Evolutionary conservation across 1,284 basidiomycete genomes (phyloP).

Genomic region (Microbotryum intermedium): DNA sequence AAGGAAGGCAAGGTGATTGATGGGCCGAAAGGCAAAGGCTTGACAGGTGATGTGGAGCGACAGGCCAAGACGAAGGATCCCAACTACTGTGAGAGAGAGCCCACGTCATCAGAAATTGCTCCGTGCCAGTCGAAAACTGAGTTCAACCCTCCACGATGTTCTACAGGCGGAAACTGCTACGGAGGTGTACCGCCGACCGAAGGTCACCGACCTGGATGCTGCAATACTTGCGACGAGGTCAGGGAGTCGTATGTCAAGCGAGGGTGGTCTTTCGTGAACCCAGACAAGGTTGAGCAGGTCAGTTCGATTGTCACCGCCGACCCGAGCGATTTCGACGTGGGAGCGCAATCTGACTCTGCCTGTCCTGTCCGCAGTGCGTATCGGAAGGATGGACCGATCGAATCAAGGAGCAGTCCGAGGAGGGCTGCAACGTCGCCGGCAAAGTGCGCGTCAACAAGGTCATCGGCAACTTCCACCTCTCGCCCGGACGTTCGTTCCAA

Average conservation of each 20-base stretch:
- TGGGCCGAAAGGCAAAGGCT: constrained; percentile 47
- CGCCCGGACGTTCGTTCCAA: constrained; percentile 87
- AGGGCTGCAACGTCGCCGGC: constrained; percentile 90
- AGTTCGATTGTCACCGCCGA: constrained; percentile 32
- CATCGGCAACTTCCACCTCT: constrained; percentile 58
- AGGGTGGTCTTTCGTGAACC: constrained; percentile 90
- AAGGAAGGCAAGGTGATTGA: constrained; percentile 52
- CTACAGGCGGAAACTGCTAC: constrained; percentile 78
- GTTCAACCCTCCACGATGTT: not conserved
- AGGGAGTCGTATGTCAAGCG: constrained; percentile 78
- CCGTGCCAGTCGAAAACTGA: not conserved
- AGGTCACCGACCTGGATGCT: constrained; percentile 58
- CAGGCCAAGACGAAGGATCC: constrained; percentile 53
- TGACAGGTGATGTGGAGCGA: constrained; percentile 77
- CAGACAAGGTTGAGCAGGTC: constrained; percentile 86
- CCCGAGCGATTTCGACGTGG: not conserved
- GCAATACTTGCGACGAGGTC: constrained; percentile 94
- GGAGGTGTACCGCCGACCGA: constrained; percentile 71
- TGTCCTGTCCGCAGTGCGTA: constrained; percentile 55
- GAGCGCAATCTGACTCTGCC: not conserved
- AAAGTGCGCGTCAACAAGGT: constrained; percentile 95
- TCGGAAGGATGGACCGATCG: constrained; percentile 92
- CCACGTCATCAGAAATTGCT: not conserved
- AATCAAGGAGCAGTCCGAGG: constrained; percentile 79
- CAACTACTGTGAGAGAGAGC: constrained; percentile 45